phyloP scores from a whole-genome alignment of 768 basidiomycete genomes.

The Lepiota venenata region DNA sequence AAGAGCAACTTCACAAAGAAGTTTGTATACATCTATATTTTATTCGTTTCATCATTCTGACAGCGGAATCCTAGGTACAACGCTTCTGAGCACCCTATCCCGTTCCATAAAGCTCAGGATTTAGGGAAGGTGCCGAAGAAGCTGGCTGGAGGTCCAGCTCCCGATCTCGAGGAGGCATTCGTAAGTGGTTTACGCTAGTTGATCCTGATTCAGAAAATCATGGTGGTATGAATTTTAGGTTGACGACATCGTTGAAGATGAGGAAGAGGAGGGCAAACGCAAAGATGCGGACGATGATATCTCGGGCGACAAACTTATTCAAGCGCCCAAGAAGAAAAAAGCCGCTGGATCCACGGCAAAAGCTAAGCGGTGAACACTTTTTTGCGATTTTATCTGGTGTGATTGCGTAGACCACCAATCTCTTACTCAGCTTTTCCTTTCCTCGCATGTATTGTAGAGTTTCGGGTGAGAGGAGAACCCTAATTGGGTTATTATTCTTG shows the following conservation, averaged over 20 bases:
- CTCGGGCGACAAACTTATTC: slow-evolving; percentile 57
- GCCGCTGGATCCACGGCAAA: slow-evolving; percentile 17
- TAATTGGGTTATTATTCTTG: too few species aligned
- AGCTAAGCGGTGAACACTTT: background rate
- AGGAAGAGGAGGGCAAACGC: slow-evolving; percentile 32
- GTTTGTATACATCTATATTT: slow-evolving; percentile 38
- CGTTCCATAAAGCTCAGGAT: slow-evolving; percentile 88
- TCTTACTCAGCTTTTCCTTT: too few species aligned
- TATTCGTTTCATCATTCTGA: background rate
- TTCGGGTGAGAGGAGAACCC: too few species aligned
- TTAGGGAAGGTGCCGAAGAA: slow-evolving; percentile 81
- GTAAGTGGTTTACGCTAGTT: slow-evolving; percentile 26
- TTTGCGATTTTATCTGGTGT: too few species aligned
- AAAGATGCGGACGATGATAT: slow-evolving; percentile 45
- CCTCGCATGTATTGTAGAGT: too few species aligned
- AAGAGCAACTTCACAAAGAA: slow-evolving; percentile 86
- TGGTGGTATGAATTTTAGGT: slow-evolving; percentile 16
- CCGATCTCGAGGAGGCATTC: slow-evolving; percentile 91
- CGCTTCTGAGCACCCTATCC: slow-evolving; percentile 83
- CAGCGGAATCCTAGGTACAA: slow-evolving; percentile 68
- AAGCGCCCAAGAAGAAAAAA: slow-evolving; percentile 46
- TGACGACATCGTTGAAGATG: slow-evolving; percentile 31
- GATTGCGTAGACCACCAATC: too few species aligned
- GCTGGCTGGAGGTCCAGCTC: slow-evolving; percentile 66
- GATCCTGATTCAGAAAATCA: background rate